Evolutionary conservation across 176 grass and related monocot species (phyloP).

Genomic region (Calamus simplicifolius): DNA sequence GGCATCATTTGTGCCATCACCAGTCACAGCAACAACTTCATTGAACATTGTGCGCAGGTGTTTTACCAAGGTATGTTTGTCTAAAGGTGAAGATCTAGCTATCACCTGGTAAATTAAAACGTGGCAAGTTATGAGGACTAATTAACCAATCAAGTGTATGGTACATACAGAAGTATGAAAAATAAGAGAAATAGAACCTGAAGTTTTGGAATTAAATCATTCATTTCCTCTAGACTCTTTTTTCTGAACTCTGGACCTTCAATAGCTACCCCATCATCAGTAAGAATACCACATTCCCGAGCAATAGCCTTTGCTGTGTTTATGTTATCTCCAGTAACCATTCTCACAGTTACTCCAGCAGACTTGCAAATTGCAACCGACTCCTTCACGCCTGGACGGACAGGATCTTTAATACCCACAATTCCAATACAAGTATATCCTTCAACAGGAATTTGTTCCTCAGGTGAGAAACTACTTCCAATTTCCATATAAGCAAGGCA

Average conservation of each 20-base stretch:
- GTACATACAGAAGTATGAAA: conserved; percentile 10
- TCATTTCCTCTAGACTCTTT: conserved; percentile 69
- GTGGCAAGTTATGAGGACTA: conserved; percentile 10
- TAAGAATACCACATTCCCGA: conserved; percentile 94
- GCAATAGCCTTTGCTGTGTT: conserved; percentile 91
- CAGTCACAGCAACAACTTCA: conserved; percentile 97
- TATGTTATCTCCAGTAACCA: conserved; percentile 98
- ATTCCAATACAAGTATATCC: conserved; percentile 92
- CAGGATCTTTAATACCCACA: conserved; percentile 94
- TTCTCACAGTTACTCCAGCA: conserved; percentile 89
- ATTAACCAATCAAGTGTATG: no score
- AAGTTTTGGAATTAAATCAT: conserved; percentile 77
- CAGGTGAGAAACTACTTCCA: conserved; percentile 41
- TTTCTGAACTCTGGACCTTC: conserved; percentile 88
- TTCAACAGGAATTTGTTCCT: conserved; percentile 46
- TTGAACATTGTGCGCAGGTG: conserved; percentile 48
- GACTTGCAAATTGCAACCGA: conserved; percentile 83
- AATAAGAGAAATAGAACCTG: conserved; percentile 49
- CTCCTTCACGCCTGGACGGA: conserved; percentile 83
- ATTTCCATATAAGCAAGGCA: conserved; percentile 87
- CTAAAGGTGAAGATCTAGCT: conserved; percentile 76
- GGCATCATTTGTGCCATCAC: conserved; percentile 94
- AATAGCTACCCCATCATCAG: conserved; percentile 77
- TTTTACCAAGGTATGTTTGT: conserved; percentile 76
- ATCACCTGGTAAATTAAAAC: conserved; percentile 50